Evolutionary conservation across 75 land plant species (phyloP), one percentile per base, ranked within the genome.

Genomic region (Sequoiadendron giganteum): DNA sequence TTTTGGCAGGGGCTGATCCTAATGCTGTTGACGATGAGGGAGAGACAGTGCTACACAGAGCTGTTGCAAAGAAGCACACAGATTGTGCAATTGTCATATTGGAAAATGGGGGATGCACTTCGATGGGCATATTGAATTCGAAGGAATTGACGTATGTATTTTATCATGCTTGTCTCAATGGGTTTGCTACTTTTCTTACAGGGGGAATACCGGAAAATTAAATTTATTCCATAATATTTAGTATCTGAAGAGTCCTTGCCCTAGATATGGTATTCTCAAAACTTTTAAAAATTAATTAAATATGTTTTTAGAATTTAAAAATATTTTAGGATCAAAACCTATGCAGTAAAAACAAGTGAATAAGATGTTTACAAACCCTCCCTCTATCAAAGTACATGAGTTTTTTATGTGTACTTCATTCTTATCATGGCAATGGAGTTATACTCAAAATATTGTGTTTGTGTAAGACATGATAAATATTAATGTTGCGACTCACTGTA

Each of bases 11-110:
- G 49, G 97, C 97, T 89, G 97, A 97, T 88, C 94, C 95, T 34
- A 96, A 96, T 94, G 92, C 96, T 40, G 88, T 97, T 18, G 99
- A 96, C 89, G 98, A 96, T 90, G 98, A 96, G 86, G 95, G 95
- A 86, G 98, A 97, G 89, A 90, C 99, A 65, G 98, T 97, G 19
- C 91, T 97, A 45, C 97, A 97, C 87, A 95, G 93, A 90, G 99
- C 99, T 43, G 82, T 97, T 88, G 88, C 93, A 75, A 96, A 93
- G 90, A 95, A 90, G 89, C 93, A 92, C 86, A 92, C 94, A 72
- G 97, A 95, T 19, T 97, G 99, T 93, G 97, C 99, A 42, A 83
- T 96, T 87, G 95, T 94, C 34, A 94, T 97, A 36, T 87, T 97
- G 89, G 97, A 96, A 91, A 94, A 95, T 93, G 97, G 99, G 42